A percentile compares a stretch with the other conserved stretches of the same genome.
phyloP scores from a whole-genome alignment of 1,284 basidiomycete genomes.

The Pholiota adiposa region DNA sequence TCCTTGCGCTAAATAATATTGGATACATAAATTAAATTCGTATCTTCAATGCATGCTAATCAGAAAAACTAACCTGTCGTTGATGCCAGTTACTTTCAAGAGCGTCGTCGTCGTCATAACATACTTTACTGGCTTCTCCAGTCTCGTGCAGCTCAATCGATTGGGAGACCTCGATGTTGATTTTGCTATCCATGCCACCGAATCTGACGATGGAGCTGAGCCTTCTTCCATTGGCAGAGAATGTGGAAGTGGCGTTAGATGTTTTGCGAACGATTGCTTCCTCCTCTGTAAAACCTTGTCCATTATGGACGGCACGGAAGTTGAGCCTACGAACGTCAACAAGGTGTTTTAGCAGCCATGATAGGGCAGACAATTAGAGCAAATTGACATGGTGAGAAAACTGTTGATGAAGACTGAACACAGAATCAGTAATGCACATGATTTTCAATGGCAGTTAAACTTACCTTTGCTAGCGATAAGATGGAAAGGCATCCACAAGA shows the following conservation, averaged over 20 bases:
- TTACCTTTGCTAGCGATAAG: slow-evolving; percentile 26
- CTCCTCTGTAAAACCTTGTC: background rate
- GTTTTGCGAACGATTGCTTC: background rate
- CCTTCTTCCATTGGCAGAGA: background rate
- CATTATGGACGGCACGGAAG: background rate
- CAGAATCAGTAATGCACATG: slow-evolving; percentile 1
- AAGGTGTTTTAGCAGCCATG: background rate
- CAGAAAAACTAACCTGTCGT: background rate
- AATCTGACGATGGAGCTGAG: background rate
- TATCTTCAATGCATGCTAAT: background rate
- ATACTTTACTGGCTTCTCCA: background rate
- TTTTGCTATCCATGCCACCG: background rate
- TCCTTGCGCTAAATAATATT: background rate
- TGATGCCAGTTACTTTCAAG: background rate
- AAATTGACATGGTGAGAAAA: background rate
- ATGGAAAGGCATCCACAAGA: slow-evolving; percentile 28
- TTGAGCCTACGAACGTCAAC: background rate
- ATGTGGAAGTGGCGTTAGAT: background rate
- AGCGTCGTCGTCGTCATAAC: background rate
- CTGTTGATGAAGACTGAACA: background rate
- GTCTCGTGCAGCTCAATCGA: background rate
- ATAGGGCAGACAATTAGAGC: background rate
- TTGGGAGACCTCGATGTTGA: background rate
- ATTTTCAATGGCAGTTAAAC: slow-evolving; percentile 12
- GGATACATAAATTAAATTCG: no score